Conservation (phyloP, 805 yeast species). For the Wickerhamomyces hampshirensis region DNA sequence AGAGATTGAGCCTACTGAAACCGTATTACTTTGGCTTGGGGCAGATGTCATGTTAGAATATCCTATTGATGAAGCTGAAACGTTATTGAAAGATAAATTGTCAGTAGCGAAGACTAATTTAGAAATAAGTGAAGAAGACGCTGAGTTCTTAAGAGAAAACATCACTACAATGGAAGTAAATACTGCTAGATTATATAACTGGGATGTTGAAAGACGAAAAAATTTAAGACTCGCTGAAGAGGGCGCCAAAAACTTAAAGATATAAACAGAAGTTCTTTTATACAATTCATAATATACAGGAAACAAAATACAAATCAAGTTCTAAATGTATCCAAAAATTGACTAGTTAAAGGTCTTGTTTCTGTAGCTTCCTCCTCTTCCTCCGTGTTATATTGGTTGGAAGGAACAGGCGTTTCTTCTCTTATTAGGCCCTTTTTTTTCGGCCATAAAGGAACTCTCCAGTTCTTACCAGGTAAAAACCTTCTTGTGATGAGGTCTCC, state of each 20-base stretch:
- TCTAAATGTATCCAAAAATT: constrained; percentile 43
- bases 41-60: constrained; percentile 97
- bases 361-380: constrained; percentile 23
- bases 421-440: not conserved
- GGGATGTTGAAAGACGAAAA: constrained; percentile 78
- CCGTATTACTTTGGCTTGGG: constrained; percentile 92
- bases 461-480: constrained; percentile 33
- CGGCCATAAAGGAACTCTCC: constrained; percentile 33
- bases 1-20: constrained; percentile 52
- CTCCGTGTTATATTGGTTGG: constrained; percentile 9
- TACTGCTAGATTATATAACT: constrained; percentile 85
- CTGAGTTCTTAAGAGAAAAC: constrained; percentile 78
- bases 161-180: constrained; percentile 98
- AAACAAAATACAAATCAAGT: constrained; percentile 18
- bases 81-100: constrained; percentile 58
- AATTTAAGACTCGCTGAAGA: constrained; percentile 38
- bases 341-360: constrained; percentile 41
- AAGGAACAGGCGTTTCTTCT: constrained; percentile 3
- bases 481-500: constrained; percentile 32
- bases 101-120: constrained; percentile 55
- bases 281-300: not conserved
- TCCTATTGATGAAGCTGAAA: constrained; percentile 82
- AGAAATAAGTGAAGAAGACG: constrained; percentile 68
- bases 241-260: constrained; percentile 32
- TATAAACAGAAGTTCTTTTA: constrained; percentile 1